A percentile compares a stretch with the other conserved stretches of the same genome.
Evolutionary conservation across 1,139 yeast species (phyloP).

Genomic region (Pichia sp.): DNA sequence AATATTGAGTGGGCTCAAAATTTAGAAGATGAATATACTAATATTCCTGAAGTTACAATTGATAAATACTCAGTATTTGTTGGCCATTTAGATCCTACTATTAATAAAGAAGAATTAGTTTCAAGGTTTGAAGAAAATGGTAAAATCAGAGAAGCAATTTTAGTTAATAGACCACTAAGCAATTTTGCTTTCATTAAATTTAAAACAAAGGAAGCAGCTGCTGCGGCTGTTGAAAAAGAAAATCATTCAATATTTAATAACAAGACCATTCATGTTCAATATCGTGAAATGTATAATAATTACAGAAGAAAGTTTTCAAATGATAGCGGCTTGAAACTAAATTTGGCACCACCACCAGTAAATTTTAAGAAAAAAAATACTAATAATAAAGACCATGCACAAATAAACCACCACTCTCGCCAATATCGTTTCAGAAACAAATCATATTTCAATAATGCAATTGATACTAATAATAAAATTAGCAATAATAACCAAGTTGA

Average conservation of each 20-base stretch:
- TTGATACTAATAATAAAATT: constrained; percentile 1
- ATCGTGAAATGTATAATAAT: constrained; percentile 52
- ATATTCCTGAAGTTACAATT: constrained; percentile 37
- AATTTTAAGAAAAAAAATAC: constrained; percentile 34
- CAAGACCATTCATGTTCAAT: constrained; percentile 79
- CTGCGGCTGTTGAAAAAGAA: constrained; percentile 74
- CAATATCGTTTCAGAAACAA: constrained; percentile 2
- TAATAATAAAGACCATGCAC: constrained; percentile 1
- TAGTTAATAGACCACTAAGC: constrained; percentile 46
- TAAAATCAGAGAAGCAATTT: constrained; percentile 42
- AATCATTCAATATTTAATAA: constrained; percentile 70
- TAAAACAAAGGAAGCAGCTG: constrained; percentile 64
- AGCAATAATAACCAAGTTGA: neutral
- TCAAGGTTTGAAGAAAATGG: constrained; percentile 69
- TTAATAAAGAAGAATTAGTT: constrained; percentile 48
- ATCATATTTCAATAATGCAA: no score
- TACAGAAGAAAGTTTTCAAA: constrained; percentile 24
- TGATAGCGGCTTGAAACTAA: constrained; percentile 35
- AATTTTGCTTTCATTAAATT: constrained; percentile 71
- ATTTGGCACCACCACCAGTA: constrained; percentile 72
- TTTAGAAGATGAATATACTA: constrained; percentile 40
- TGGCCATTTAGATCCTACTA: constrained; percentile 57
- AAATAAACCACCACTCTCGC: neutral
- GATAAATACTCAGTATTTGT: constrained; percentile 72
- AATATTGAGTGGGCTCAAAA: constrained; percentile 84